phyloP scores from a whole-genome alignment of 495 filamentous ascomycete species.

The Aspergillus olivimuriae region DNA sequence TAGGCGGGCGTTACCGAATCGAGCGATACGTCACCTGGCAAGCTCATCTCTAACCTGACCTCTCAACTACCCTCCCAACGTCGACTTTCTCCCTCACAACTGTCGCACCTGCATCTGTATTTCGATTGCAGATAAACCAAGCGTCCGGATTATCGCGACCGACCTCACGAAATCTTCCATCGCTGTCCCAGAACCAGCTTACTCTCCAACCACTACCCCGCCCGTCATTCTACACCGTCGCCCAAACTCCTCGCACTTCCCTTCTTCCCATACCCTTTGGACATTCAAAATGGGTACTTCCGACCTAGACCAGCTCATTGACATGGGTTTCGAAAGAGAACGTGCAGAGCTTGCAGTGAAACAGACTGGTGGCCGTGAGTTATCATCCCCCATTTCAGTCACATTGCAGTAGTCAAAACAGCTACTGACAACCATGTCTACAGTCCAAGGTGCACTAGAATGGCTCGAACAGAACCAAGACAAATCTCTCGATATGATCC shows the following conservation, averaged over 20 bases:
- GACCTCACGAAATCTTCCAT: no score
- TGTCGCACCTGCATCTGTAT: no score
- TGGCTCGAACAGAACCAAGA: constrained; percentile 92
- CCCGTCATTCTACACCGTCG: not conserved
- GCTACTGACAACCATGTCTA: not conserved
- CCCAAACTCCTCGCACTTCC: not conserved
- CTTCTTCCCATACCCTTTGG: constrained; percentile 1
- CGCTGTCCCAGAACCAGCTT: no score
- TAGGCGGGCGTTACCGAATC: no score
- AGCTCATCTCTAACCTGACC: no score
- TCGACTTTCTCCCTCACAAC: no score
- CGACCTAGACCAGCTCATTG: constrained; percentile 74
- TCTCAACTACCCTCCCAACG: no score
- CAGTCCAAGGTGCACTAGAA: constrained; percentile 84
- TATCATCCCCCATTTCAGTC: no score
- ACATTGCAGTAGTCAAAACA: no score
- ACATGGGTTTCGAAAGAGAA: constrained; percentile 90
- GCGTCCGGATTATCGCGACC: no score
- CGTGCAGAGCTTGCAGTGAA: constrained; percentile 75
- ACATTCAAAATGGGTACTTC: constrained; percentile 54
- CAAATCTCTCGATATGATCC: constrained; percentile 71
- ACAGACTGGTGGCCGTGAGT: constrained; percentile 68
- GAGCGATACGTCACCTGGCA: not conserved
- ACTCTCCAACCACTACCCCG: not conserved
- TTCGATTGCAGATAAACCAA: no score